phyloP scores from a whole-genome alignment of 441 rosid species.

The Adansonia rubrostipa region DNA sequence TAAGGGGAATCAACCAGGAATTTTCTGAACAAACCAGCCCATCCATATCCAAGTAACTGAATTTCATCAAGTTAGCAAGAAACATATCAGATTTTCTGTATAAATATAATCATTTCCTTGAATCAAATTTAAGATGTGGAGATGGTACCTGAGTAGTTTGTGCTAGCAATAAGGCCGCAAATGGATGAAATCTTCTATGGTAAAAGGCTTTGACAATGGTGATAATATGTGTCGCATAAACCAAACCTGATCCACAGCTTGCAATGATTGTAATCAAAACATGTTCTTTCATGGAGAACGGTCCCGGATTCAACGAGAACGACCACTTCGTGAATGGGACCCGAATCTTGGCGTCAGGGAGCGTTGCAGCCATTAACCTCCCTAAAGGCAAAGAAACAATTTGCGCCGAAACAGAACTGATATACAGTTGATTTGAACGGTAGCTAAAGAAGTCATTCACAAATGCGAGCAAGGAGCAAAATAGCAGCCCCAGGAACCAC shows the following conservation, averaged over 20 bases:
- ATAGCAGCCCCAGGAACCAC: conserved; percentile 62
- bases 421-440: conserved; percentile 53
- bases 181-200: conserved; percentile 44
- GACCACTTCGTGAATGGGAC: conserved; percentile 60
- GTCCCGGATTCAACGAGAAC: conserved; percentile 78
- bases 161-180: conserved; percentile 63
- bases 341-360: conserved; percentile 40
- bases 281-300: conserved; percentile 70
- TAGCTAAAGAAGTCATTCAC: conserved; percentile 67
- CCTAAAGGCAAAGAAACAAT: conserved; percentile 68
- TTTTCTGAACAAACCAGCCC: conserved; percentile 80
- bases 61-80: background rate
- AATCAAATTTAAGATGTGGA: conserved; percentile 50
- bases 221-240: conserved; percentile 58
- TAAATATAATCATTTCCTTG: background rate
- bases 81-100: background rate
- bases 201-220: conserved; percentile 70
- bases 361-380: conserved; percentile 68
- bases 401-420: conserved; percentile 60
- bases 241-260: conserved; percentile 57
- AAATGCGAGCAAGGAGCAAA: conserved; percentile 58
- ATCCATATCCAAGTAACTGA: conserved; percentile 86
- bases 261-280: conserved; percentile 74
- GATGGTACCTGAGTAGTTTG: conserved; percentile 84
- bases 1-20: conserved; percentile 42